Evolutionary conservation across 1,139 yeast genomes (phyloP).

Genomic region (Kodamaea plutei): DNA sequence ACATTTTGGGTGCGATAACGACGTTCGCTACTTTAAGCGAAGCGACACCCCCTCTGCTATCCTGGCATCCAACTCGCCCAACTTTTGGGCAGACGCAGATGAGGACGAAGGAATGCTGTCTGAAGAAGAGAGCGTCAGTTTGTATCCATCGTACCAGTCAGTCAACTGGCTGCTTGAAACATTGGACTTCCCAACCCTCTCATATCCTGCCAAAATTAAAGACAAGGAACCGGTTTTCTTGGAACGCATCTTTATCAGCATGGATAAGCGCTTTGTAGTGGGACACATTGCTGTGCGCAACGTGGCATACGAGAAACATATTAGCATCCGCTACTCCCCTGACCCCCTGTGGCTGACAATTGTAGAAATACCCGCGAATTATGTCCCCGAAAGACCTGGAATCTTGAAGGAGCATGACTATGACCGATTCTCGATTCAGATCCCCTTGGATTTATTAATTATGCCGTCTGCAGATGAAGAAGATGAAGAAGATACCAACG

Average conservation of each 20-base stretch:
- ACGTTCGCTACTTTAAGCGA: slow-evolving; percentile 67
- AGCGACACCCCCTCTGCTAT: slow-evolving; percentile 75
- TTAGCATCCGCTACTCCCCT: slow-evolving; percentile 60
- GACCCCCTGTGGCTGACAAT: slow-evolving; percentile 68
- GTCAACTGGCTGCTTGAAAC: slow-evolving; percentile 48
- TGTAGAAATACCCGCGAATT: slow-evolving; percentile 63
- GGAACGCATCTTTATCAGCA: slow-evolving; percentile 59
- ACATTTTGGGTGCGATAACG: slow-evolving; percentile 67
- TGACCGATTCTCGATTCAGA: slow-evolving; percentile 56
- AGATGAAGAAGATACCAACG: slow-evolving; percentile 2
- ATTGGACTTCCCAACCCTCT: slow-evolving; percentile 43
- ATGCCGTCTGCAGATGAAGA: slow-evolving; percentile 2
- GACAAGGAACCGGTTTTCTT: slow-evolving; percentile 48
- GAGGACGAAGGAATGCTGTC: slow-evolving; percentile 20
- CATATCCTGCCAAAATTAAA: slow-evolving; percentile 36
- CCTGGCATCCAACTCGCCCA: slow-evolving; percentile 61
- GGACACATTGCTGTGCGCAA: slow-evolving; percentile 77
- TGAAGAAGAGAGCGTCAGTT: slow-evolving; percentile 15
- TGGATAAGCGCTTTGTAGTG: slow-evolving; percentile 52
- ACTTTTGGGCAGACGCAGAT: slow-evolving; percentile 21
- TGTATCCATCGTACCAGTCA: slow-evolving; percentile 3
- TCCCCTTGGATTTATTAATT: slow-evolving; percentile 41
- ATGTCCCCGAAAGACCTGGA: slow-evolving; percentile 57
- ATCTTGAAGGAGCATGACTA: slow-evolving; percentile 46
- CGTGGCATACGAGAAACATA: slow-evolving; percentile 58